Conservation (phyloP, 2,329 filamentous ascomycete genomes). For the Nemania abortiva region DNA sequence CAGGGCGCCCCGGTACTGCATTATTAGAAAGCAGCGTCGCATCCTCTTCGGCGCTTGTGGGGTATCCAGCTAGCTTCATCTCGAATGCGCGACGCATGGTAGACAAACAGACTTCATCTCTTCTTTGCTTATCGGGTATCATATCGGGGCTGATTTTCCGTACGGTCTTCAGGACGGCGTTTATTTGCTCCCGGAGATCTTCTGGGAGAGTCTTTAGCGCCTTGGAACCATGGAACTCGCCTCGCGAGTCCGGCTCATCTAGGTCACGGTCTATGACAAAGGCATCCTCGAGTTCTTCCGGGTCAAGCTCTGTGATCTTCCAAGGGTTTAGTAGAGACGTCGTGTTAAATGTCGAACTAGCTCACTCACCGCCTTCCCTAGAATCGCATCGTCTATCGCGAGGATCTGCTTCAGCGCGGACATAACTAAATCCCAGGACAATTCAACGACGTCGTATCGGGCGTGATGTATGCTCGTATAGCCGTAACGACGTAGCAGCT, state of each 20-base stretch:
- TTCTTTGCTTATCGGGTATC: conserved; percentile 62
- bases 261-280: conserved; percentile 75
- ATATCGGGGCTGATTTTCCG: conserved; percentile 58
- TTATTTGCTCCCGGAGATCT: conserved; percentile 65
- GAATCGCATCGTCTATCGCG: conserved; percentile 53
- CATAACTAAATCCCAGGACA: conserved; percentile 72
- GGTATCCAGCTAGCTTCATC: conserved; percentile 56
- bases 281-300: conserved; percentile 78
- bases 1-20: conserved; percentile 53
- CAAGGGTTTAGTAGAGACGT: conserved; percentile 46
- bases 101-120: conserved; percentile 60
- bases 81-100: conserved; percentile 57
- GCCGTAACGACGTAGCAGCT: conserved; percentile 86
- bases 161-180: conserved; percentile 62
- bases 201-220: conserved; percentile 59
- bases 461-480: conserved; percentile 85
- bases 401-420: conserved; percentile 57
- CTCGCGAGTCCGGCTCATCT: conserved; percentile 64
- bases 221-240: conserved; percentile 56
- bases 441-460: conserved; percentile 84
- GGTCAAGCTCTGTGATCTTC: conserved; percentile 63
- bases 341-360: not conserved
- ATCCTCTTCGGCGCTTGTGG: conserved; percentile 58
- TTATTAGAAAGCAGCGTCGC: conserved; percentile 52
- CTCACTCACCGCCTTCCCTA: conserved; percentile 58